phyloP scores from a whole-genome alignment of 1,284 basidiomycete species.

The Fomitopsis pinicola region DNA sequence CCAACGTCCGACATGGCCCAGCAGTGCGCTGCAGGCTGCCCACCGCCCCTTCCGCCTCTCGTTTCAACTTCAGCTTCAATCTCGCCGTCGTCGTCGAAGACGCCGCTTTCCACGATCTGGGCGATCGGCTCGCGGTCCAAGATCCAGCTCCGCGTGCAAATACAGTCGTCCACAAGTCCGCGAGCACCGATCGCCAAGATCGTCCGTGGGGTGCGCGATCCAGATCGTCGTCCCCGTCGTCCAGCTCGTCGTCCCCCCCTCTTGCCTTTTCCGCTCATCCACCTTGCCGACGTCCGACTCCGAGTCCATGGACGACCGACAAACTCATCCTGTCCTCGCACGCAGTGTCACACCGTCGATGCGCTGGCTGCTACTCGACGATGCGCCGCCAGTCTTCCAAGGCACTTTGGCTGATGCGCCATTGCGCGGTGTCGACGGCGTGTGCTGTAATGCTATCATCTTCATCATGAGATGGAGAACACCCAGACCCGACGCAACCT shows the following conservation, averaged over 20 bases:
- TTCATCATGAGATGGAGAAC: background rate
- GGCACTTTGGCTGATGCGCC: background rate
- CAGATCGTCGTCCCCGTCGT: background rate
- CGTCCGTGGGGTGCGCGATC: background rate
- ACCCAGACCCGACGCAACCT: background rate
- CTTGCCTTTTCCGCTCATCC: background rate
- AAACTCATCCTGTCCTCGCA: background rate
- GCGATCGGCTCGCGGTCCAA: background rate
- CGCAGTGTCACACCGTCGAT: background rate
- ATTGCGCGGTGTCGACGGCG: background rate
- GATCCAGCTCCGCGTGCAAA: background rate
- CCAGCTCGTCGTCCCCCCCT: background rate
- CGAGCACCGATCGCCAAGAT: slow-evolving; percentile 2
- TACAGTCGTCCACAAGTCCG: background rate
- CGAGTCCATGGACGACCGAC: background rate
- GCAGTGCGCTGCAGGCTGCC: background rate
- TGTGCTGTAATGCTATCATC: background rate
- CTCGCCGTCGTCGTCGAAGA: slow-evolving; percentile 1
- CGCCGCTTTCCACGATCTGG: background rate
- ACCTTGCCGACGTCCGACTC: background rate
- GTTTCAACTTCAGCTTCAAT: slow-evolving; percentile 2
- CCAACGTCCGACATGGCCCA: background rate
- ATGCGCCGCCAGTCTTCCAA: background rate
- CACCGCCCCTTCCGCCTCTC: background rate
- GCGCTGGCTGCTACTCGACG: background rate